A percentile compares a stretch with the other conserved stretches of the same genome.
phyloP scores from a whole-genome alignment of 2,329 filamentous ascomycete genomes.

The Sclerotinia minor region DNA sequence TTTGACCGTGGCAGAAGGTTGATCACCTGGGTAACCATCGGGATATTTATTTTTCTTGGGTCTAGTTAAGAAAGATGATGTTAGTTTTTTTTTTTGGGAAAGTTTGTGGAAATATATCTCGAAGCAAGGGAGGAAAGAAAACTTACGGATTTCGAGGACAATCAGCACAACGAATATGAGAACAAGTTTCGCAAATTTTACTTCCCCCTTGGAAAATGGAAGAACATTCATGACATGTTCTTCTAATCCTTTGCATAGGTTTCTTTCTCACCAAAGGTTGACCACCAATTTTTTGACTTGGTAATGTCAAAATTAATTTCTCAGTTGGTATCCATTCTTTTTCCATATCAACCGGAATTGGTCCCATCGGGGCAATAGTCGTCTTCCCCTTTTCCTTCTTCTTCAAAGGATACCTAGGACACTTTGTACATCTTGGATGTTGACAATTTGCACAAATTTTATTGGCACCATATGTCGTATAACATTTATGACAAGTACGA shows the following conservation, averaged over 20 bases:
- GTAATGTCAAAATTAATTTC: conserved; percentile 59
- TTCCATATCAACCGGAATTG: conserved; percentile 32
- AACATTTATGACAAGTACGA: conserved; percentile 79
- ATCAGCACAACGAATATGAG: conserved; percentile 73
- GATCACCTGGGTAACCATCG: conserved; percentile 67
- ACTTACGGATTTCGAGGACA: conserved; percentile 80
- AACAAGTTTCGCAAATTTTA: conserved; percentile 68
- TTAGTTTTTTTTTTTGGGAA: conserved; percentile 28
- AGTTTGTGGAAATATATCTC: background rate
- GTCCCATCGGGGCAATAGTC: conserved; percentile 52
- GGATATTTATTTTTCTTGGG: conserved; percentile 69
- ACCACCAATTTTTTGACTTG: conserved; percentile 60
- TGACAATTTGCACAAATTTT: conserved; percentile 76
- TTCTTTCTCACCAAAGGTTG: conserved; percentile 73
- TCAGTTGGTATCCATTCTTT: conserved; percentile 41
- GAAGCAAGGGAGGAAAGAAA: too few species aligned
- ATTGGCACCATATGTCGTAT: conserved; percentile 68
- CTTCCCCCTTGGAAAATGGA: conserved; percentile 58
- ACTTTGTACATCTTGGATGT: conserved; percentile 79
- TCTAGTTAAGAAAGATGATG: conserved; percentile 42
- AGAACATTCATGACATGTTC: conserved; percentile 74
- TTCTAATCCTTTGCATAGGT: conserved; percentile 69
- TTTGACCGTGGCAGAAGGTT: conserved; percentile 28
- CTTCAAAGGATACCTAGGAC: conserved; percentile 64
- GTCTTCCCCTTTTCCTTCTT: conserved; percentile 55